Evolutionary conservation across 1,284 basidiomycete genomes (phyloP).

Genomic region (Neonothopanus nambi): DNA sequence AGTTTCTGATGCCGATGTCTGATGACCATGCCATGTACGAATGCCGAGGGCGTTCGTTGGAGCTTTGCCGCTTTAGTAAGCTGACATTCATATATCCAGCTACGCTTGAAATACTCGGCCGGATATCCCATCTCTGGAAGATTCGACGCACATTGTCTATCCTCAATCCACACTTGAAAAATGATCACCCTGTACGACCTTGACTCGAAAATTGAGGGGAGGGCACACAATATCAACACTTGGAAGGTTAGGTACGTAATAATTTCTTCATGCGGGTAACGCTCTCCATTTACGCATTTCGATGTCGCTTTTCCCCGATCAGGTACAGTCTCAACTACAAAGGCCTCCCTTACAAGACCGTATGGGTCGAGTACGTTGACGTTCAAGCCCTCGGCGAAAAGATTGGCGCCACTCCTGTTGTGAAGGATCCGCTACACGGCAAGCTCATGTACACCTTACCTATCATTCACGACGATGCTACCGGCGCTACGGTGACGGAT

Average conservation of each 20-base stretch:
- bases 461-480: constrained; percentile 18
- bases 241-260: too few species aligned
- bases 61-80: too few species aligned
- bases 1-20: too few species aligned
- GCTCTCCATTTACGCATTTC: background rate
- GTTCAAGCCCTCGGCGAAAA: constrained; percentile 9
- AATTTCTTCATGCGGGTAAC: background rate
- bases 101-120: too few species aligned
- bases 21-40: too few species aligned
- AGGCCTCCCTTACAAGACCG: constrained; percentile 5
- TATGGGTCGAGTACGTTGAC: constrained; percentile 10
- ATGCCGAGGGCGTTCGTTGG: too few species aligned
- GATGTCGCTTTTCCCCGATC: background rate
- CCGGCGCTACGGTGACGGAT: constrained; percentile 26
- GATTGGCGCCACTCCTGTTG: constrained; percentile 17
- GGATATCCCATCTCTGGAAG: too few species aligned
- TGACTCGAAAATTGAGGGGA: too few species aligned
- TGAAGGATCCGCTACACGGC: constrained; percentile 15
- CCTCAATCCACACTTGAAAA: background rate
- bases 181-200: too few species aligned
- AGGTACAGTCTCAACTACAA: constrained; percentile 6
- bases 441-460: constrained; percentile 25
- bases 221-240: too few species aligned
- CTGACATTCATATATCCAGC: too few species aligned
- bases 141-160: too few species aligned